Base-by-base conservation (phyloP, 768 basidiomycete species). In the Tephrocybe sp. region DNA sequence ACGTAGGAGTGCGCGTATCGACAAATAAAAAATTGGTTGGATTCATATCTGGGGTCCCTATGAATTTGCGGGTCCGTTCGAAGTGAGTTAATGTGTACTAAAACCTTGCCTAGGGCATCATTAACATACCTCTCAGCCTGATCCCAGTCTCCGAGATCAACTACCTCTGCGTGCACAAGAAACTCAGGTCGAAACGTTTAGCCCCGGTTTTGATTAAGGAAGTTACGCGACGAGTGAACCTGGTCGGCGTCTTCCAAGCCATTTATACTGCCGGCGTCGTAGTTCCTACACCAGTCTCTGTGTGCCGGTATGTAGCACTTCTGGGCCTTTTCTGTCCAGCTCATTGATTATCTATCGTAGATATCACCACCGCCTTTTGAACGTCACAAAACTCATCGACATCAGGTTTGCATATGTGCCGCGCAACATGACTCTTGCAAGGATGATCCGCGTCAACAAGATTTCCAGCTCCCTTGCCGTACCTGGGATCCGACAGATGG, bases 191-290 rank as follows among this genome's bases (percentile, higher is more conserved):
- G 0, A 98, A 98, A 67, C 88, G 97, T 34, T 75, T 98, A 20
- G 87, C 97, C 0, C 97, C 97, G 0, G 91, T 98, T 11, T 78
- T 99, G 44, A 98, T 99, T 72, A 97, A 97, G 66, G 97, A 99
- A 64, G 88, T 98, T 21, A 98, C 97, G 0, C 80, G 97, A 18
- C 91, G 92, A 64, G 90, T 90, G 46, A 84, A 98, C 66, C 77
- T 98, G 32, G 80, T 84, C 56, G 91, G 91, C 26, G 77, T 97
- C 46, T 98, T 97, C 75, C 97, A 99, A 68, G 97, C 97, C 7
- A 89, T 99, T 45, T 98, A 98, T 67, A 99, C 97, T 0, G 95
- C 84, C 15, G 97, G 97, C 2, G 84, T 93, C 21, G 85, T 97
- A 37, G 74, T 99, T 10, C 97, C 97, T 8, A 98, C 97, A 0